Conservation (phyloP, 2,329 filamentous ascomycete species). For the Trichoderma koningiopsis region DNA sequence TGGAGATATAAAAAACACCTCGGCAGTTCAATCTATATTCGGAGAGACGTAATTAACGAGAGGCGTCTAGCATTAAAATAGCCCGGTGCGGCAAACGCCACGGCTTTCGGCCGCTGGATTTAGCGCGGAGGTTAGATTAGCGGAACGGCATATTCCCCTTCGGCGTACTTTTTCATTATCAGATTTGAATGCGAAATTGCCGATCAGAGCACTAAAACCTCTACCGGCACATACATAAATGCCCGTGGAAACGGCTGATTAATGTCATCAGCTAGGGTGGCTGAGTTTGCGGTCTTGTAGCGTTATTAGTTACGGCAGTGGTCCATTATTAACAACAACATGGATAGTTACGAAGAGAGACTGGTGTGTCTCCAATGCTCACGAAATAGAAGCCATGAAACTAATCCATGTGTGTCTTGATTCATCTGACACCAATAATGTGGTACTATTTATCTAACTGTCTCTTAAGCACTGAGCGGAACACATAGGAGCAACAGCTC, state of each 20-base stretch:
- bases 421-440: neutral
- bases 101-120: neutral
- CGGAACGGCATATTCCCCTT: neutral
- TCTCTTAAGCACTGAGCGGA: neutral
- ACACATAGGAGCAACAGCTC: neutral
- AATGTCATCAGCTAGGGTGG: neutral
- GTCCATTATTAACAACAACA: neutral
- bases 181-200: neutral
- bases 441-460: neutral
- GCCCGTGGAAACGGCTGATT: neutral
- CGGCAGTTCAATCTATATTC: neutral
- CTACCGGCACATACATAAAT: too few species aligned
- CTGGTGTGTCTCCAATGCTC: neutral
- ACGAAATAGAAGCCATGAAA: neutral
- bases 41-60: neutral
- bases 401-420: neutral
- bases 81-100: slow-evolving; percentile 2
- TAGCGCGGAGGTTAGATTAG: neutral
- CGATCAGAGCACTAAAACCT: neutral
- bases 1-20: neutral
- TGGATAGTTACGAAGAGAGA: neutral
- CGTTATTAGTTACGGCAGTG: neutral
- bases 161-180: neutral
- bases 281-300: neutral
- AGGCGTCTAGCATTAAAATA: neutral